These are phyloP conservation scores for Lentinula edodes DNA, from an alignment of 768 basidiomycete species.

Conservation along the genomic window DNA sequence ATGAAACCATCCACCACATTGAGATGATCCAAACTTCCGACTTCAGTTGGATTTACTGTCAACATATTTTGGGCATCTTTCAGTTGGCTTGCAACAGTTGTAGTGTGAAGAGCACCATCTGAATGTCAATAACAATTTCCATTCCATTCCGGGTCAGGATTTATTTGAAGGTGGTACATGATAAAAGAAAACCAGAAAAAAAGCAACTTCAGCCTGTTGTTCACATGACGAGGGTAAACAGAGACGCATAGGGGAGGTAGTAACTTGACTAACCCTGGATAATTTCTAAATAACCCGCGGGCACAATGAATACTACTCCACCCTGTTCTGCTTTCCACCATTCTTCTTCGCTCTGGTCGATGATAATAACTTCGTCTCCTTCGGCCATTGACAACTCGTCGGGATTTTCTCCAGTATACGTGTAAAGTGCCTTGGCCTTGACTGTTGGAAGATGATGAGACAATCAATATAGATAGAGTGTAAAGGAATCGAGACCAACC, in stretches of 20 bases:
- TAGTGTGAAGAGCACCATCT: not conserved
- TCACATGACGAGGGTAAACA: constrained; percentile 41
- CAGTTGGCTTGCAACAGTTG: not conserved
- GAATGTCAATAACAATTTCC: not conserved
- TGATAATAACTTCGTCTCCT: constrained; percentile 71
- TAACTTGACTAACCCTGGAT: constrained; percentile 80
- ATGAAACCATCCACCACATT: not conserved
- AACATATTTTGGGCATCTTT: not conserved
- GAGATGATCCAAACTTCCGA: not conserved
- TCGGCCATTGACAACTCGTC: constrained; percentile 87
- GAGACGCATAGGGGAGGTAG: constrained; percentile 48
- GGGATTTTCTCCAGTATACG: constrained; percentile 60
- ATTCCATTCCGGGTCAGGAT: constrained; percentile 2
- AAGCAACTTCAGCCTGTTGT: constrained; percentile 16
- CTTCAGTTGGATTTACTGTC: not conserved
- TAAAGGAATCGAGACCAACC: constrained; percentile 39
- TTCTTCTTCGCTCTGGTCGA: constrained; percentile 78
- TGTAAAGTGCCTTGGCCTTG: constrained; percentile 74
- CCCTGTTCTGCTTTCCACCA: constrained; percentile 97
- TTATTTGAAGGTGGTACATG: constrained; percentile 20
- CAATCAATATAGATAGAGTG: not conserved
- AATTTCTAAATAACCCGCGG: constrained; percentile 85
- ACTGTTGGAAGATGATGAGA: constrained; percentile 26
- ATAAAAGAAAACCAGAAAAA: constrained; percentile 11
- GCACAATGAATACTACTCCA: constrained; percentile 85